These are phyloP conservation scores for Kwoniella europaea DNA, from an alignment of 768 basidiomycete genomes.

Conservation along the genomic window DNA sequence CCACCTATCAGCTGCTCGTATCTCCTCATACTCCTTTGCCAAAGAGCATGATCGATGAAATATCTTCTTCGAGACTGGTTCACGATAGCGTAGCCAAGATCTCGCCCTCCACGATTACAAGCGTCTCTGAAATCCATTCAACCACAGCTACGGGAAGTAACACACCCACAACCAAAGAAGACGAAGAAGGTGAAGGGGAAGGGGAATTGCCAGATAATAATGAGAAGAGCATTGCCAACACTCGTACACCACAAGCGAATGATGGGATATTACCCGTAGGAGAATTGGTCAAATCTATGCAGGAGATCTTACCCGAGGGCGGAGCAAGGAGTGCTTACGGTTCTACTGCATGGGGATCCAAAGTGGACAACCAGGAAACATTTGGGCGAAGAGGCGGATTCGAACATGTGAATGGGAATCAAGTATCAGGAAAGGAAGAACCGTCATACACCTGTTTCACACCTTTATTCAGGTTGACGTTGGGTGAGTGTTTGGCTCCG, in stretches of 20 bases:
- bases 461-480: slow-evolving; percentile 78
- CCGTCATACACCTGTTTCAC: slow-evolving; percentile 90
- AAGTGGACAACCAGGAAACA: slow-evolving; percentile 51
- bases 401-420: slow-evolving; percentile 10
- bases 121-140: slow-evolving; percentile 33
- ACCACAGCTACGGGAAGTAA: slow-evolving; percentile 18
- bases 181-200: slow-evolving; percentile 50
- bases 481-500: slow-evolving; percentile 65
- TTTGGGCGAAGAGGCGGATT: slow-evolving; percentile 65
- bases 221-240: slow-evolving; percentile 68
- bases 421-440: slow-evolving; percentile 62
- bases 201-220: slow-evolving; percentile 38
- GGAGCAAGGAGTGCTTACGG: slow-evolving; percentile 73
- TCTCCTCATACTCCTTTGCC: slow-evolving; percentile 65
- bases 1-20: slow-evolving; percentile 77
- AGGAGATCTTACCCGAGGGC: slow-evolving; percentile 34
- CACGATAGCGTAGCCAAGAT: slow-evolving; percentile 54
- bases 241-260: slow-evolving; percentile 65
- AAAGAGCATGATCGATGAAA: slow-evolving; percentile 63
- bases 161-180: slow-evolving; percentile 59
- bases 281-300: slow-evolving; percentile 66
- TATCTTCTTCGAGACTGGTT: slow-evolving; percentile 67
- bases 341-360: slow-evolving; percentile 20
- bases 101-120: not conserved
- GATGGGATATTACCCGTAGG: slow-evolving; percentile 73